phyloP scores from a whole-genome alignment of 768 basidiomycete species.

The Lactifluus hygrophoroides region DNA sequence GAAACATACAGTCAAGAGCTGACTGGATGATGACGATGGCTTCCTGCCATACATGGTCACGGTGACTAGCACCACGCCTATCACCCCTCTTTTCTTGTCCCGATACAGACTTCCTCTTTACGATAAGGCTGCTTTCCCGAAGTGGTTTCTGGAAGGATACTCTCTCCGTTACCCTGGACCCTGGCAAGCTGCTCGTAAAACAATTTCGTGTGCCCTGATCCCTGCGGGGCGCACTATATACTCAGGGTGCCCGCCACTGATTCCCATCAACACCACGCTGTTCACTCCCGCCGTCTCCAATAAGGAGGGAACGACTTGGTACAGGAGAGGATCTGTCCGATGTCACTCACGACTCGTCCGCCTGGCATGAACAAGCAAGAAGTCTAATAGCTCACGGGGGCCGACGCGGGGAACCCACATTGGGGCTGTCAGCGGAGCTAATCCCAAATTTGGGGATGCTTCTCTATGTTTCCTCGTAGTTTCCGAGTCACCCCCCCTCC shows the following conservation, averaged over 20 bases:
- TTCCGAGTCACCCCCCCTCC: background rate
- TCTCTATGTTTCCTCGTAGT: background rate
- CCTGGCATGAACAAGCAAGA: background rate
- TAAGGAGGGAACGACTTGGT: background rate
- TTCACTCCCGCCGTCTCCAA: background rate
- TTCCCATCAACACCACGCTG: background rate
- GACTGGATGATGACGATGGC: constrained; percentile 1
- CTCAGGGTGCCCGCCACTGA: background rate
- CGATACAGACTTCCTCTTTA: constrained; percentile 1
- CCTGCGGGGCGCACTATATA: background rate
- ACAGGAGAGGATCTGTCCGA: background rate
- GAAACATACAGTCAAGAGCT: background rate
- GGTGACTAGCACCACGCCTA: constrained; percentile 9
- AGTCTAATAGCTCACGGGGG: background rate
- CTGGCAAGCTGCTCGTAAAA: background rate
- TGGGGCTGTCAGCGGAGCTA: background rate
- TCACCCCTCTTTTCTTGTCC: constrained; percentile 5
- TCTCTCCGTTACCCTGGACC: constrained; percentile 12
- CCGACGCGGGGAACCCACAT: background rate
- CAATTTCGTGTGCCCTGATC: background rate
- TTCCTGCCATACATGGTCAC: constrained; percentile 14
- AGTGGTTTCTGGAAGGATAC: background rate
- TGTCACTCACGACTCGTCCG: background rate
- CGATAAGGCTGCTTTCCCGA: constrained; percentile 9
- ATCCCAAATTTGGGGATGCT: background rate